Conservation (phyloP, 169 alveolate species). For the Eimeria necatrix region DNA sequence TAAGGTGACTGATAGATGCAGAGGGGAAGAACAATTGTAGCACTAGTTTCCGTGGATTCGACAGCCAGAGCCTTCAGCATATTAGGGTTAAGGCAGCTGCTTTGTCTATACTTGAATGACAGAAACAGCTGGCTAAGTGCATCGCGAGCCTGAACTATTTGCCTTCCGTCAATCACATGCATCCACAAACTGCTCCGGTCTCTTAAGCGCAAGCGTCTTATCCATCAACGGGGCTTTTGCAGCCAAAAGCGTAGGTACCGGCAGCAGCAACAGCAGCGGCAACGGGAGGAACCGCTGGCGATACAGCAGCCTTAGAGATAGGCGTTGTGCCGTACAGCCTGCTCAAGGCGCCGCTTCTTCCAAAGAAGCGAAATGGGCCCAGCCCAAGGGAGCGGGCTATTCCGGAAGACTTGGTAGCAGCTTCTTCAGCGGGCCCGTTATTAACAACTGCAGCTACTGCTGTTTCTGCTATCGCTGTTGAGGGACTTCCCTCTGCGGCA, state of each 20-base stretch:
- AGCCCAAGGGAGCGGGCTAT: conserved; percentile 3
- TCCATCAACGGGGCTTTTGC: not conserved
- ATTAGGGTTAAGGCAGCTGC: no score
- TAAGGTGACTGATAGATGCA: not conserved
- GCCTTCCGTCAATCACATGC: no score
- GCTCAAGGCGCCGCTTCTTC: conserved; percentile 17
- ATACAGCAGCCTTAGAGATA: not conserved
- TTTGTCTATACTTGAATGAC: no score
- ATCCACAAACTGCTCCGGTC: not conserved
- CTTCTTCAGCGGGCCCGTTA: not conserved
- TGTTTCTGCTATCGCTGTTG: not conserved
- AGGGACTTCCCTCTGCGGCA: conserved; percentile 28
- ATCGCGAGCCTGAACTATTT: no score
- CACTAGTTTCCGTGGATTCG: no score
- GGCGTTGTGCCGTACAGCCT: conserved; percentile 11
- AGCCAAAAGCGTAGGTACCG: not conserved
- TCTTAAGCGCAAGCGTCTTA: not conserved
- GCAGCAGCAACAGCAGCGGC: not conserved
- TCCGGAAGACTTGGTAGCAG: not conserved
- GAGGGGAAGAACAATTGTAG: no score
- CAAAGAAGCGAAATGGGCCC: conserved; percentile 25
- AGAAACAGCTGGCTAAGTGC: no score
- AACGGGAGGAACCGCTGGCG: not conserved
- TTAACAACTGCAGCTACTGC: not conserved
- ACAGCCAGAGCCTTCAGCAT: no score